Evolutionary conservation across 371 early-diverging fungal species (phyloP), one percentile per base, ranked within the genome.

Genomic region (Mortierella sp.): DNA sequence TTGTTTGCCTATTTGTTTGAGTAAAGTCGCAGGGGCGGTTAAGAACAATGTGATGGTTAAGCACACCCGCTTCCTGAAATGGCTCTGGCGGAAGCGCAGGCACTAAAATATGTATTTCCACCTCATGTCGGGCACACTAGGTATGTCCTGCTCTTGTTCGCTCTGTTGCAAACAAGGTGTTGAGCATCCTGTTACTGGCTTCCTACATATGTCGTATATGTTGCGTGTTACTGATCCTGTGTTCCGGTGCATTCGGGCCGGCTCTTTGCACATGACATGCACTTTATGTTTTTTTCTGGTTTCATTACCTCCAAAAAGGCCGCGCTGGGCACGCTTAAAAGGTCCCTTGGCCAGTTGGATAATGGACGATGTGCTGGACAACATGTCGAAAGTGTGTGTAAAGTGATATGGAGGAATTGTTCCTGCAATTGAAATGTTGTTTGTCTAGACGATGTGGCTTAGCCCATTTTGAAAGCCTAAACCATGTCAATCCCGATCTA

Each of bases 251-350:
- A 47, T 47, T 47, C 49, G 20, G 49, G 20, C 49, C 5, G 5
- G 20, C 49, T 5, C 14, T 20, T 20, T 47, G 20, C 5, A 47
- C 1, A 47, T 2, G 1, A 10, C 9, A 57, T 26, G 32, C 28
- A 28, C 28, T 55, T 6, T 24, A 22, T 55, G 0, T 37, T 30
- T 24, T 26, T 16, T 28, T 55, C 26, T 24, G 5, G 0, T 26
- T 12, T 59, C 6, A 39, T 18, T 88, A 51, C 92, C 92, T 62
- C 92, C 94, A 79, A 93, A 93, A 47, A 94, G 85, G 43, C 93
- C 93, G 77, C 89, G 87, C 83, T 89, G 89, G 66, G 90, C 90
- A 68, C 90, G 88, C 69, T 90, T 89, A 73, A 90, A 90, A 32
- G 90, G 88, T 16, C 89, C 89, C 73, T 87, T 85, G 57, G 90